Evolutionary conservation across 306 rosid genomes (phyloP).

Genomic region (Cotoneaster glaucophyllus): DNA sequence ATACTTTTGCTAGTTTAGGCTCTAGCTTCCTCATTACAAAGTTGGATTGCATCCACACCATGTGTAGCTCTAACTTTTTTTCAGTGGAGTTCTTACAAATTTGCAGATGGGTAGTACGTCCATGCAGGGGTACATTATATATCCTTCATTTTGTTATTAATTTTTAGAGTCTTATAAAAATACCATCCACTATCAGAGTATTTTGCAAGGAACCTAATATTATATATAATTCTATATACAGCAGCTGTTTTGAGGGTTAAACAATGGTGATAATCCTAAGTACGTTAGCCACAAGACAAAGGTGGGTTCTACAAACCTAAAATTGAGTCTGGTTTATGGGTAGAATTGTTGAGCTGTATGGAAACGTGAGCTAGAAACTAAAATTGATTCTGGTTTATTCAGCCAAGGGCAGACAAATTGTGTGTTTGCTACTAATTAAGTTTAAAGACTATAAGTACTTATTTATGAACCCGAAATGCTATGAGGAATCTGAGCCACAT

Average conservation of each 20-base stretch:
- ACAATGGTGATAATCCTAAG: background rate
- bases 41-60: background rate
- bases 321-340: background rate
- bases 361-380: background rate
- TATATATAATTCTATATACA: background rate
- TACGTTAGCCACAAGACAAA: too few relatives aligned
- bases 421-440: background rate
- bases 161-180: background rate
- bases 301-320: too few relatives aligned
- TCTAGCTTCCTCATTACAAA: background rate
- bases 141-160: background rate
- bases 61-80: background rate
- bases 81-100: background rate
- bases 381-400: background rate
- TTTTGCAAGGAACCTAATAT: background rate
- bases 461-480: slow-evolving; percentile 9
- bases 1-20: background rate
- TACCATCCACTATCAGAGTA: background rate
- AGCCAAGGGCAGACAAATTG: background rate
- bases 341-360: too few relatives aligned
- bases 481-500: slow-evolving; percentile 26
- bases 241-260: background rate
- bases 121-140: background rate
- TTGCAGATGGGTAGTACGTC: background rate
- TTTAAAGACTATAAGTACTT: background rate